A percentile compares a stretch with the other conserved stretches of the same genome.
These are phyloP conservation scores for Prunus fruticosa DNA, from an alignment of 306 rosid genomes.

Conservation along the genomic window DNA sequence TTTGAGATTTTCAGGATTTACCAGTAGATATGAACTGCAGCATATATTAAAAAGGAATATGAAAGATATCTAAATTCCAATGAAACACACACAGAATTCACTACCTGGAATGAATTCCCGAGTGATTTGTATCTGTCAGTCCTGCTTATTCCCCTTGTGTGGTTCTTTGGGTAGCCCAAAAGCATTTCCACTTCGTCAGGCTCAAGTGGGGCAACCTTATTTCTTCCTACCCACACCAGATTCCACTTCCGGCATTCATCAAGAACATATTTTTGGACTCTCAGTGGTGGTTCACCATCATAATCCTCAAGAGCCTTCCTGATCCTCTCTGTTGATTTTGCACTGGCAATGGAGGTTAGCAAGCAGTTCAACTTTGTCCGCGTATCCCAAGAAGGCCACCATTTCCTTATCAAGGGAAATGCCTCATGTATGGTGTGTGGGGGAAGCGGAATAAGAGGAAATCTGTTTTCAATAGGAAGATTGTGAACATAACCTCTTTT, in stretches of 20 bases:
- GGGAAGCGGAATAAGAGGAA: constrained; percentile 78
- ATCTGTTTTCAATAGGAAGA: constrained; percentile 73
- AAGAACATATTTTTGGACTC: constrained; percentile 55
- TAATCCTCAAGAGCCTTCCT: constrained; percentile 62
- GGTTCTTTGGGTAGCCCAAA: constrained; percentile 88
- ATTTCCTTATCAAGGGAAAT: constrained; percentile 69
- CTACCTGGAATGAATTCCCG: constrained; percentile 96
- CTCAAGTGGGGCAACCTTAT: constrained; percentile 92
- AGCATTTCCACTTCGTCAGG: constrained; percentile 87
- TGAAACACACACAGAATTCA: neutral
- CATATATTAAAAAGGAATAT: too few species aligned
- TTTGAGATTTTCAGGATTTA: too few species aligned
- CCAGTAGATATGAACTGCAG: too few species aligned
- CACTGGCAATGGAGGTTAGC: constrained; percentile 71
- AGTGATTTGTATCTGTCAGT: constrained; percentile 91
- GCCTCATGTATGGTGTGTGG: constrained; percentile 71
- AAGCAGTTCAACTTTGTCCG: constrained; percentile 76
- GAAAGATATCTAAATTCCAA: neutral
- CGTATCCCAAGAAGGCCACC: constrained; percentile 98
- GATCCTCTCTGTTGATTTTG: constrained; percentile 68
- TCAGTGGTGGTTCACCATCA: constrained; percentile 57
- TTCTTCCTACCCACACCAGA: constrained; percentile 94
- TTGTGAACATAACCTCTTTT: constrained; percentile 93
- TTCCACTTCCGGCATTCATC: constrained; percentile 92
- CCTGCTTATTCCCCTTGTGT: constrained; percentile 93